Base-by-base conservation (phyloP, 768 basidiomycete species). In the Lepiota subincarnata region DNA sequence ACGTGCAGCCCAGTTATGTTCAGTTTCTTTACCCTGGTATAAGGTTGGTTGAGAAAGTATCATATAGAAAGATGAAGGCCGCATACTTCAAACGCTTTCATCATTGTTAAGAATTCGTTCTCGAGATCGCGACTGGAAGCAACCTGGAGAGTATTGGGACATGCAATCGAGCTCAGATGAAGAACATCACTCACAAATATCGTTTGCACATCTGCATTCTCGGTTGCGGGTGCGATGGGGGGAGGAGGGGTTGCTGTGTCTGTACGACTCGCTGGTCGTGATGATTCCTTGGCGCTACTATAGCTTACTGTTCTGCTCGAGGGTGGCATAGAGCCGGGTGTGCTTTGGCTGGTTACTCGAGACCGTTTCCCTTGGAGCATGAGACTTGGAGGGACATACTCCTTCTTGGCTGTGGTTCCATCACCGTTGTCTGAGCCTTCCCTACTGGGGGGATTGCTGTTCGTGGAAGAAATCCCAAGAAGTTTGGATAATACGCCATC, bases 1-100 rank as follows among this genome's bases (percentile, higher is more conserved):
- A 55, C 96, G 80, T 24, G 76, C 72, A 39, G 81, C 76, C 96
- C 96, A 99, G 61, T 99, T 99, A 58, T 95, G 91, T 65, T 99
- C 96, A 0, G 89, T 89, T 71, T 99, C 96, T 71, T 83, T 96
- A n/a, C 96, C 97, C 87, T 93, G 57, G 2, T 51, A 42, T 42
- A 47, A 49, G 40, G 55, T 18, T 44, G 46, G 39, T 41, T 39
- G 22, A 48, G 35, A 22, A 41, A 50, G 1, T 44, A n/a, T 1
- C 18, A 10, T 35, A 39, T 39, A 19, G 4, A 41, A 45, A 14
- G 24, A 24, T 5, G 16, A 31, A 31, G n/a, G 28, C n/a, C 24
- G 61, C 73, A 46, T 62, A 87, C 92, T 71, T 92, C 90, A 62
- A 97, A 98, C 28, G 77, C 71, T 49, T 88, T 87, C 16, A 77